Conservation (phyloP, 106 monocot genomes). For the Narthecium ossifragum region DNA sequence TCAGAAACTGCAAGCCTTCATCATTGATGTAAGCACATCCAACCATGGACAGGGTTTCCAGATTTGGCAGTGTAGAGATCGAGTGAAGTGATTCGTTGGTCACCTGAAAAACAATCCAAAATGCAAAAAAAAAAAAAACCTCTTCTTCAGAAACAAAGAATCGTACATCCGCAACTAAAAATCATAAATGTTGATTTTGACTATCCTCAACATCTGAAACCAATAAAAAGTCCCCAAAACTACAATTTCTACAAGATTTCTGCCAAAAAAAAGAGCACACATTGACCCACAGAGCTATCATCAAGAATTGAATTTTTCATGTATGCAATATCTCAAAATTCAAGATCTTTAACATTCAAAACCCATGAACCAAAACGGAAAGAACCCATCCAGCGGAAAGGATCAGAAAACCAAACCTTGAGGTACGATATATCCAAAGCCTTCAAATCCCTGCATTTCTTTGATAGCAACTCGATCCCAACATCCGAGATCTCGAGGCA, state of each 20-base stretch:
- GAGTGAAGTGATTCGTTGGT: constrained; percentile 60
- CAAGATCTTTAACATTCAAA: neutral
- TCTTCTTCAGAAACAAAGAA: neutral
- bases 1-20: constrained; percentile 53
- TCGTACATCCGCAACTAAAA: neutral
- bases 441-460: constrained; percentile 66
- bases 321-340: neutral
- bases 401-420: constrained; percentile 22
- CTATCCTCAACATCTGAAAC: neutral
- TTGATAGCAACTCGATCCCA: constrained; percentile 66
- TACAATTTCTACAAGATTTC: neutral
- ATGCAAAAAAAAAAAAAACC: neutral
- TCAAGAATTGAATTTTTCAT: too few relatives aligned
- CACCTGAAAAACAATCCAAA: constrained; percentile 28
- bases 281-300: too few relatives aligned
- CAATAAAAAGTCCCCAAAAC: neutral
- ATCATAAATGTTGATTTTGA: neutral
- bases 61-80: constrained; percentile 54
- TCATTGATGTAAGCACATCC: constrained; percentile 61
- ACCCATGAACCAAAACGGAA: neutral
- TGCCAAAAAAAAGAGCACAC: neutral
- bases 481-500: constrained; percentile 76
- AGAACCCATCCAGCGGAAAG: neutral
- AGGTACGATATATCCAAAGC: constrained; percentile 69
- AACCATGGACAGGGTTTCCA: constrained; percentile 60